phyloP scores from a whole-genome alignment of 2,329 filamentous ascomycete genomes.

The Apiospora saccharicola region DNA sequence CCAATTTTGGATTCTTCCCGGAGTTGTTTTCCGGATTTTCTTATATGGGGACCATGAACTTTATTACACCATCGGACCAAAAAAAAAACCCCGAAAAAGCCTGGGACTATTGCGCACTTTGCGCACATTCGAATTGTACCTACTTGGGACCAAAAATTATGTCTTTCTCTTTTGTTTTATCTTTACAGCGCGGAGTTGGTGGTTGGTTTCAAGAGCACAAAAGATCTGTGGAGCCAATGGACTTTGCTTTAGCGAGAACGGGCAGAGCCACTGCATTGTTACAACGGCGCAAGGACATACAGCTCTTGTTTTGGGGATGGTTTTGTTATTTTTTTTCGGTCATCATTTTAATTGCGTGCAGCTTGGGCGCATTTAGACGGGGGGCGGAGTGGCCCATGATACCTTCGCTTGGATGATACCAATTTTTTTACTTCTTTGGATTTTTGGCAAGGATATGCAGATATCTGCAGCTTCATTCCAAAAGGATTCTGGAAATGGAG shows the following conservation, averaged over 20 bases:
- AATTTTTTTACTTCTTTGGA: constrained; percentile 29
- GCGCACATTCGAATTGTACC: constrained; percentile 28
- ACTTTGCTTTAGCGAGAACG: constrained; percentile 20
- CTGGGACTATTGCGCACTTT: constrained; percentile 31
- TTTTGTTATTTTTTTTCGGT: constrained; percentile 32
- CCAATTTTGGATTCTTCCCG: not conserved
- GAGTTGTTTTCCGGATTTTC: not conserved
- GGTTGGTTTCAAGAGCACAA: constrained; percentile 36
- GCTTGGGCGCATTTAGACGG: constrained; percentile 31
- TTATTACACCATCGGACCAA: constrained; percentile 22
- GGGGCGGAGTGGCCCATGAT: constrained; percentile 35
- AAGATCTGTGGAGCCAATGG: constrained; percentile 13
- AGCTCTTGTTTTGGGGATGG: constrained; percentile 10
- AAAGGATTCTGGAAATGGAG: constrained; percentile 32
- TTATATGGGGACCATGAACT: not conserved
- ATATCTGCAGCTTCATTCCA: constrained; percentile 32
- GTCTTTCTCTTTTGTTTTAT: constrained; percentile 38
- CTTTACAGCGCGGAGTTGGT: constrained; percentile 44
- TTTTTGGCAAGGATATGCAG: constrained; percentile 30
- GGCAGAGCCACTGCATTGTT: constrained; percentile 21
- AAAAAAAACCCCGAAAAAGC: constrained; percentile 30
- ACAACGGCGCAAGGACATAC: constrained; percentile 9
- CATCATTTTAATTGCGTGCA: constrained; percentile 30
- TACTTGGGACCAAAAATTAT: constrained; percentile 20
- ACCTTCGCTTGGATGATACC: constrained; percentile 47